These are phyloP conservation scores for Royoungia palumana DNA, from an alignment of 768 basidiomycete species.

Conservation along the genomic window DNA sequence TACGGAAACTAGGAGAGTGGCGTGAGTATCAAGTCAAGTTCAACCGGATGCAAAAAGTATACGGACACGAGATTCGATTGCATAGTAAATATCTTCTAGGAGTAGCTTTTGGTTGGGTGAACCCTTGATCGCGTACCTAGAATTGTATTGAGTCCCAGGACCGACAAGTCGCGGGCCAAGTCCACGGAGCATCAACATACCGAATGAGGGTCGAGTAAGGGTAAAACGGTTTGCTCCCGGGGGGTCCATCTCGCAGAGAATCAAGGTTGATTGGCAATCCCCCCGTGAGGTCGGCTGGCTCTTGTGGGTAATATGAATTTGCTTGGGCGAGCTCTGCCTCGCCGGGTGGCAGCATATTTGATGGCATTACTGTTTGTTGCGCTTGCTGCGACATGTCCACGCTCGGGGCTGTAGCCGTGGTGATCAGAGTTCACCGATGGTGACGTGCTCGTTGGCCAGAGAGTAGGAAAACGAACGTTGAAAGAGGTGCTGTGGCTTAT, in stretches of 20 bases:
- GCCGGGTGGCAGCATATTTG: conserved; percentile 56
- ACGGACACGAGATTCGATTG: conserved; percentile 82
- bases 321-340: conserved; percentile 51
- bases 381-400: conserved; percentile 47
- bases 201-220: conserved; percentile 89
- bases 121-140: conserved; percentile 87
- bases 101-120: conserved; percentile 83
- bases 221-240: conserved; percentile 87
- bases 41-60: not conserved
- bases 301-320: conserved; percentile 68
- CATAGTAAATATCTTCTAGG: conserved; percentile 89
- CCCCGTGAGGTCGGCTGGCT: conserved; percentile 75
- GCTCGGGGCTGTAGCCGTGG: conserved; percentile 5
- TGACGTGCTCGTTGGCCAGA: conserved; percentile 21
- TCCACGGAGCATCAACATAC: conserved; percentile 41
- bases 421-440: conserved; percentile 12
- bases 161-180: not conserved
- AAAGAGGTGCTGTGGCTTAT: conserved; percentile 55
- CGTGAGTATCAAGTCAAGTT: conserved; percentile 5
- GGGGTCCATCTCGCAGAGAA: conserved; percentile 81
- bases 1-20: conserved; percentile 67
- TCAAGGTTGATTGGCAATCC: conserved; percentile 85
- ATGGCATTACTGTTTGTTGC: conserved; percentile 55
- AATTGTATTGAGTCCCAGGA: conserved; percentile 6
- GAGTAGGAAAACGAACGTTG: conserved; percentile 31